Conservation (phyloP, 768 basidiomycete genomes). For the Dioszegia aurantiaca region DNA sequence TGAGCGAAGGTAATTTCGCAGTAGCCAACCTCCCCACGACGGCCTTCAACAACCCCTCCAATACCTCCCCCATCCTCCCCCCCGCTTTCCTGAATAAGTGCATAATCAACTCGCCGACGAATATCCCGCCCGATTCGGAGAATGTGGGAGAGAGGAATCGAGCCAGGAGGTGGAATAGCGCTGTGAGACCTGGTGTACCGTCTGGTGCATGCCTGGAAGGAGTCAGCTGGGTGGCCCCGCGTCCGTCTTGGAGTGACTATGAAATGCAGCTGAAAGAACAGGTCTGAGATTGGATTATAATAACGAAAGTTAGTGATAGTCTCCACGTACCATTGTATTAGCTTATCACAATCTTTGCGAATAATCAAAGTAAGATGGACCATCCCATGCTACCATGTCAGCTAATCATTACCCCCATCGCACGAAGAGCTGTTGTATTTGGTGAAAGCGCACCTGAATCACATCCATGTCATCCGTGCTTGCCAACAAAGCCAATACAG, state of each 20-base stretch:
- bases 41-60: constrained; percentile 80
- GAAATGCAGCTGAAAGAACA: too few relatives aligned
- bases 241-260: too few relatives aligned
- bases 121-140: constrained; percentile 87
- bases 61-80: constrained; percentile 72
- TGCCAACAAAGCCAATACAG: constrained; percentile 67
- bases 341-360: constrained; percentile 78
- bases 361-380: constrained; percentile 75
- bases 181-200: constrained; percentile 72
- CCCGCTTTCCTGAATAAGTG: constrained; percentile 83
- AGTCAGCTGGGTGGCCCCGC: too few relatives aligned
- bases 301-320: neutral
- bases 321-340: constrained; percentile 64
- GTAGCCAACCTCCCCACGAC: constrained; percentile 75
- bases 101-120: constrained; percentile 91
- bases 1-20: constrained; percentile 85
- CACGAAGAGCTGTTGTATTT: too few relatives aligned
- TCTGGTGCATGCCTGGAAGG: constrained; percentile 56
- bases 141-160: constrained; percentile 68
- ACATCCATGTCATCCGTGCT: constrained; percentile 79
- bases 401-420: neutral
- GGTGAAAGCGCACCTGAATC: constrained; percentile 51
- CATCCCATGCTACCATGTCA: constrained; percentile 68
- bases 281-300: too few relatives aligned
- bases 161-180: constrained; percentile 71